These are phyloP conservation scores for Alternaria gaisen DNA, from an alignment of 2,329 filamentous ascomycete species.

Conservation along the genomic window DNA sequence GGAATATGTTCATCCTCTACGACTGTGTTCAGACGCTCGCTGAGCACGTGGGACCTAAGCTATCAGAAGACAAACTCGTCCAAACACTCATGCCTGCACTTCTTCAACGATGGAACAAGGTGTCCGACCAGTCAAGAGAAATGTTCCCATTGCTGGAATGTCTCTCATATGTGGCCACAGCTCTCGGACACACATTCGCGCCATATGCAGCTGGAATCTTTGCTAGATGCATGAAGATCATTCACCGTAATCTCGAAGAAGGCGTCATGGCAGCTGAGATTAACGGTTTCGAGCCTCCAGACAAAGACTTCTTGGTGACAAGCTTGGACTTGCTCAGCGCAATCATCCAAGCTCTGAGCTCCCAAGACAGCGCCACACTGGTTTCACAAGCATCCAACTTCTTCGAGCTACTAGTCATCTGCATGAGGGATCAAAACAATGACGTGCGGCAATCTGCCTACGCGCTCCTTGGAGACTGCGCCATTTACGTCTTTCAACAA, in stretches of 20 bases:
- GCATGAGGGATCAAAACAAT: constrained; percentile 89
- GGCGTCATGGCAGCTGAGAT: constrained; percentile 75
- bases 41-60: constrained; percentile 83
- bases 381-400: constrained; percentile 80
- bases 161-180: constrained; percentile 89
- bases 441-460: constrained; percentile 97
- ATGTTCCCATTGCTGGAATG: constrained; percentile 96
- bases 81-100: constrained; percentile 91
- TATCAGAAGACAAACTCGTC: constrained; percentile 83
- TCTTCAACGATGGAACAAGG: constrained; percentile 85
- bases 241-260: constrained; percentile 89
- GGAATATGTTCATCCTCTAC: constrained; percentile 98
- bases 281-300: constrained; percentile 75
- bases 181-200: constrained; percentile 81
- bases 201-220: constrained; percentile 90
- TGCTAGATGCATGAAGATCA: constrained; percentile 85
- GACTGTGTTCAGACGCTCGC: constrained; percentile 98
- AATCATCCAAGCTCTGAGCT: constrained; percentile 87
- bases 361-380: constrained; percentile 76
- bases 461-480: constrained; percentile 91
- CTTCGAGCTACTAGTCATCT: constrained; percentile 89
- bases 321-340: constrained; percentile 92
- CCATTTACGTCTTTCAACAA: constrained; percentile 88
- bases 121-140: constrained; percentile 88
- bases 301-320: constrained; percentile 97